Conservation (phyloP, 31 red algal genomes). For the Asparagopsis taxiformis region DNA sequence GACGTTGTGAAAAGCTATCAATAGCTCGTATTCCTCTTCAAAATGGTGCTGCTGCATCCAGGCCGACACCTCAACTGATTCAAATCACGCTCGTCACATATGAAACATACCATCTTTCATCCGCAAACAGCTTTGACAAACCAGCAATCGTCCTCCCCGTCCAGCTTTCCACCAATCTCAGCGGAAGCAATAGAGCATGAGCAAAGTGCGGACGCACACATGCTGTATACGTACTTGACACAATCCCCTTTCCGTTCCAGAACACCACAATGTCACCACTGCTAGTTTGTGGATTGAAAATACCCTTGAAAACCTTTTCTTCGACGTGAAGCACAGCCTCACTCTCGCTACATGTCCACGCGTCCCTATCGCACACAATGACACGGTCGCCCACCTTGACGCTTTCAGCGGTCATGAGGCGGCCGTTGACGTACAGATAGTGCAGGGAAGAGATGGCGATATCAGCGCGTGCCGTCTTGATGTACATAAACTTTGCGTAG, state of each 20-base stretch:
- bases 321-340: constrained; percentile 4
- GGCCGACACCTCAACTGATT: too few species aligned
- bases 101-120: too few species aligned
- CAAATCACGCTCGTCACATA: too few species aligned
- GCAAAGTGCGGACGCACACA: constrained; percentile 15
- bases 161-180: constrained; percentile 13
- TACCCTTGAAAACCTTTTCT: neutral
- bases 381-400: constrained; percentile 18
- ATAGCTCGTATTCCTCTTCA: too few species aligned
- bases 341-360: neutral
- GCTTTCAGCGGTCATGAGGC: constrained; percentile 3
- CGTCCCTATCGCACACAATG: neutral
- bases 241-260: constrained; percentile 6
- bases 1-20: too few species aligned
- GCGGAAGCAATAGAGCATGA: constrained; percentile 14
- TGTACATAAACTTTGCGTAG: neutral
- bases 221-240: constrained; percentile 30
- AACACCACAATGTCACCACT: constrained; percentile 30
- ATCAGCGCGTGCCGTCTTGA: neutral
- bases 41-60: too few species aligned
- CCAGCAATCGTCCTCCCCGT: too few species aligned
- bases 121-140: too few species aligned
- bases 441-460: constrained; percentile 23
- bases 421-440: constrained; percentile 30
- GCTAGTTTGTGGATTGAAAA: constrained; percentile 44